A percentile compares a stretch with the other conserved stretches of the same genome.
These are phyloP conservation scores for Kluyveromyces nonfermentans DNA, from an alignment of 805 yeast genomes.

Conservation along the genomic window DNA sequence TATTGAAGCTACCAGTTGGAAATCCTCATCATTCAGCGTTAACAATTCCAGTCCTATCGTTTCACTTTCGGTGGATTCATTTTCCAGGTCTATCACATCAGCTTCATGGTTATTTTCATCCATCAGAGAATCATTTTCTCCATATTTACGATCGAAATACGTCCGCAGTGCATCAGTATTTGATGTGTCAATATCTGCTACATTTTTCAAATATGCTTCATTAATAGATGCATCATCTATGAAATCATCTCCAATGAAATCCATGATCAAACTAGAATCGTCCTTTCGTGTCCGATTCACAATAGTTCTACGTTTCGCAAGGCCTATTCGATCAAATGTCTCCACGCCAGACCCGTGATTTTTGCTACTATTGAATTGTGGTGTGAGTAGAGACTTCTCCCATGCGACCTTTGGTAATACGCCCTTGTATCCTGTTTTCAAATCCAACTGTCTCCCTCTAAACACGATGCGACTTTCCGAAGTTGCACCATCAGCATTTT, in stretches of 20 bases:
- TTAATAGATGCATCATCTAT: neutral
- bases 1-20: neutral
- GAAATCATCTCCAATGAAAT: neutral
- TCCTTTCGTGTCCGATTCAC: neutral
- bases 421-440: slow-evolving; percentile 26
- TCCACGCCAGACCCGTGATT: neutral
- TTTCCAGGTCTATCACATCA: neutral
- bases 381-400: slow-evolving; percentile 16
- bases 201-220: neutral
- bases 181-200: neutral
- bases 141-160: neutral
- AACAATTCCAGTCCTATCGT: slow-evolving; percentile 1
- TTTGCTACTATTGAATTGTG: neutral
- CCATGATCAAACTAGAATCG: neutral
- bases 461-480: slow-evolving; percentile 9
- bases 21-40: neutral
- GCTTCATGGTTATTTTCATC: neutral
- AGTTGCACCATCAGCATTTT: neutral
- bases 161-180: neutral
- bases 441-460: slow-evolving; percentile 22
- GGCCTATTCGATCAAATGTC: slow-evolving; percentile 13
- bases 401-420: slow-evolving; percentile 26
- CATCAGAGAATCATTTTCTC: neutral
- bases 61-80: neutral
- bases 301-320: slow-evolving; percentile 17